phyloP scores from a whole-genome alignment of 2,329 filamentous ascomycete genomes.

The Berkeleyomyces basicola region DNA sequence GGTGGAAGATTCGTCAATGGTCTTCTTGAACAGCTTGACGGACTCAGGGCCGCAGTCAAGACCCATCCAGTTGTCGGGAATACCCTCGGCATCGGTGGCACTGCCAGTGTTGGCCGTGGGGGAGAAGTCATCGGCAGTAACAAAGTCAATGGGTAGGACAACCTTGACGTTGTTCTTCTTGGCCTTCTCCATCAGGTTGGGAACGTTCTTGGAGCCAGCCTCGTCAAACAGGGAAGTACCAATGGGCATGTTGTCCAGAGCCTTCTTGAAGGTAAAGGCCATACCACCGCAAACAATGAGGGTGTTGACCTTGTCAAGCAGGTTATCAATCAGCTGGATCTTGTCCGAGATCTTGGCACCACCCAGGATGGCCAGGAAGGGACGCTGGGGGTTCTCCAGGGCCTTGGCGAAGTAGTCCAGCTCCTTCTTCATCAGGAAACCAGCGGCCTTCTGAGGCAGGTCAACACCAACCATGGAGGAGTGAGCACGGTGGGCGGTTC shows the following conservation, averaged over 20 bases:
- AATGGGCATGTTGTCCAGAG: slow-evolving; percentile 77
- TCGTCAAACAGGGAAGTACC: slow-evolving; percentile 88
- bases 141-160: slow-evolving; percentile 84
- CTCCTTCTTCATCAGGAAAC: slow-evolving; percentile 99
- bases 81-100: slow-evolving; percentile 68
- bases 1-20: slow-evolving; percentile 78
- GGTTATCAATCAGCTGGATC: slow-evolving; percentile 98
- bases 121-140: slow-evolving; percentile 90
- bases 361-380: slow-evolving; percentile 96
- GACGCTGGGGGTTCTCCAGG: slow-evolving; percentile 79
- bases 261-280: slow-evolving; percentile 99
- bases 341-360: slow-evolving; percentile 98
- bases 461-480: slow-evolving; percentile 98
- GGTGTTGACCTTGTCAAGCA: slow-evolving; percentile 94
- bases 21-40: slow-evolving; percentile 70
- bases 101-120: slow-evolving; percentile 65
- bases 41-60: slow-evolving; percentile 87
- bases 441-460: slow-evolving; percentile 89
- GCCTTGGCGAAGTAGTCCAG: slow-evolving; percentile 98
- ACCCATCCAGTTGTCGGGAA: slow-evolving; percentile 96
- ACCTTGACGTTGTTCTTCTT: slow-evolving; percentile 93
- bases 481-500: slow-evolving; percentile 94
- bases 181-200: slow-evolving; percentile 78
- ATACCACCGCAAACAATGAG: slow-evolving; percentile 94
- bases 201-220: slow-evolving; percentile 81